These are phyloP conservation scores for Wallacemonas rigidus DNA, from an alignment of 208 protist genomes.

Conservation along the genomic window DNA sequence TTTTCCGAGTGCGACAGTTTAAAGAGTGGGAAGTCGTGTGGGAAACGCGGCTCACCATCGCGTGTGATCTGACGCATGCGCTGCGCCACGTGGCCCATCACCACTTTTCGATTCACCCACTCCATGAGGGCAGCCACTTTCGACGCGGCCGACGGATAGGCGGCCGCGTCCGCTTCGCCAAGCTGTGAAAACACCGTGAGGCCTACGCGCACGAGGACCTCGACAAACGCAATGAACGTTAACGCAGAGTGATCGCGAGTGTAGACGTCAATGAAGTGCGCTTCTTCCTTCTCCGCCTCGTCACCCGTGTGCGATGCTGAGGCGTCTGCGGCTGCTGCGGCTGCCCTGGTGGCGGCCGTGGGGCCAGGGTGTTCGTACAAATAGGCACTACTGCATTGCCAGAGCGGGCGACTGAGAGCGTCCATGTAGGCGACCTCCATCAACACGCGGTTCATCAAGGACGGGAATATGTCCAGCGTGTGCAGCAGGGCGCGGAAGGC, in stretches of 20 bases:
- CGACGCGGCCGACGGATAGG: slow-evolving; percentile 57
- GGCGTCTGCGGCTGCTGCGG: not conserved
- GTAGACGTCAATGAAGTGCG: slow-evolving; percentile 14
- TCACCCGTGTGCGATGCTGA: not conserved
- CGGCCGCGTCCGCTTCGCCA: slow-evolving; percentile 26
- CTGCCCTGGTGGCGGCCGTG: not conserved
- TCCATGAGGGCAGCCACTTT: slow-evolving; percentile 66
- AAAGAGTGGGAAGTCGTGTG: slow-evolving; percentile 5
- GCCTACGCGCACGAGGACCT: slow-evolving; percentile 75
- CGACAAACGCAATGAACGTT: slow-evolving; percentile 61
- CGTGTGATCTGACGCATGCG: slow-evolving; percentile 9
- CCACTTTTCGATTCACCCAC: slow-evolving; percentile 74
- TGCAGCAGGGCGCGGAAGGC: slow-evolving; percentile 54
- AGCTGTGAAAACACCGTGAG: slow-evolving; percentile 68
- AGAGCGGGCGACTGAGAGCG: slow-evolving; percentile 46
- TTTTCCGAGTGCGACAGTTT: not conserved
- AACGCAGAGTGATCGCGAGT: slow-evolving; percentile 34
- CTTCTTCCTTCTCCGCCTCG: slow-evolving; percentile 7
- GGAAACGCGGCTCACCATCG: not conserved
- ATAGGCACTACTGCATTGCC: slow-evolving; percentile 22
- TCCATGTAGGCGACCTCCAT: slow-evolving; percentile 59
- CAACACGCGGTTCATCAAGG: slow-evolving; percentile 42
- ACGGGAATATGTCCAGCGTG: slow-evolving; percentile 68
- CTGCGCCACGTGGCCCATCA: slow-evolving; percentile 39
- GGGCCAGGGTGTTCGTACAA: not conserved